Evolutionary conservation across 2,329 filamentous ascomycete genomes (phyloP).

Genomic region (Dryadomyces quercivorus): DNA sequence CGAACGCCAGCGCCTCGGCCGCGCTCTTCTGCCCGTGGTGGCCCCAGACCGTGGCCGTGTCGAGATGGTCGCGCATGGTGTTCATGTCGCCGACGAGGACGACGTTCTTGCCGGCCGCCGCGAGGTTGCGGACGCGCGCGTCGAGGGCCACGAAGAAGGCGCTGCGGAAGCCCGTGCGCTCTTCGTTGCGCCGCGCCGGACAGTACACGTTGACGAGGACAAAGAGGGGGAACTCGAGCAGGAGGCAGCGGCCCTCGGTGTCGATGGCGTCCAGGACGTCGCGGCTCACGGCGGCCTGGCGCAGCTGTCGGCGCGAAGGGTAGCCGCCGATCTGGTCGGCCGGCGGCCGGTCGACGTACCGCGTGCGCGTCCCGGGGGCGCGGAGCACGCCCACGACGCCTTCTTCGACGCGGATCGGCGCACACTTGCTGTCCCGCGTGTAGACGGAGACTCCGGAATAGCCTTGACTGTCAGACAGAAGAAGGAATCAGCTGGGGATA

Average conservation of each 20-base stretch:
- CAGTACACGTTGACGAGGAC: constrained; percentile 88
- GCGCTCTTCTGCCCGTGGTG: constrained; percentile 46
- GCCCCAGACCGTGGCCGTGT: constrained; percentile 54
- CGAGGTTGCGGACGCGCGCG: constrained; percentile 71
- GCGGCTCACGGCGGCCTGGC: constrained; percentile 45
- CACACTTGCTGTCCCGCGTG: constrained; percentile 74
- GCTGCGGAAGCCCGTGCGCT: constrained; percentile 68
- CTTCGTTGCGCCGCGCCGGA: constrained; percentile 75
- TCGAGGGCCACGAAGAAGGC: constrained; percentile 74
- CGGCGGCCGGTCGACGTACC: constrained; percentile 62
- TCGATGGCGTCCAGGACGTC: constrained; percentile 58
- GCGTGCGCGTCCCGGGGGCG: constrained; percentile 55
- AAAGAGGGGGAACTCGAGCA: constrained; percentile 90
- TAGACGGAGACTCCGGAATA: constrained; percentile 96
- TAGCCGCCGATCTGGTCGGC: constrained; percentile 82
- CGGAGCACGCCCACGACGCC: constrained; percentile 76
- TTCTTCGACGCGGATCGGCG: constrained; percentile 83
- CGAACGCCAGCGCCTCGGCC: constrained; percentile 52
- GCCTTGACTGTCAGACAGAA: constrained; percentile 35
- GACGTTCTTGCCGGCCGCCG: constrained; percentile 69
- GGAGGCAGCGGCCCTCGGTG: constrained; percentile 80
- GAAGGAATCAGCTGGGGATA: neutral
- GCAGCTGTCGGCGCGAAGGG: constrained; percentile 27
- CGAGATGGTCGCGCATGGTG: constrained; percentile 55
- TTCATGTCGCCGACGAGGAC: constrained; percentile 84